Percentiles rank a stretch among this genome's conserved stretches.
phyloP scores from a whole-genome alignment of 202 grass and related monocot genomes.

The Brachypodium distachyon region DNA sequence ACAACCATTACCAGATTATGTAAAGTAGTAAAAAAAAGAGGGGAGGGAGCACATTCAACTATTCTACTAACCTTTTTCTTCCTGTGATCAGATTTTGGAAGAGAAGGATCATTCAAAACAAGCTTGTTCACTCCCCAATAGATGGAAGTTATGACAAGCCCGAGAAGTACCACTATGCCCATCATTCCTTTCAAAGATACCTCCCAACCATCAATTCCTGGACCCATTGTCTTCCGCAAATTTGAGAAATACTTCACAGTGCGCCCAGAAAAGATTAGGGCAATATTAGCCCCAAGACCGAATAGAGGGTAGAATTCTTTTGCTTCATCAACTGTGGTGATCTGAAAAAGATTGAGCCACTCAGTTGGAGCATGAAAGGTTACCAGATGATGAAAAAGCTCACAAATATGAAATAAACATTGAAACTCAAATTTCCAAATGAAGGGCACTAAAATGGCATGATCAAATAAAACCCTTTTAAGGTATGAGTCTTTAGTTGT shows the following conservation, averaged over 20 bases:
- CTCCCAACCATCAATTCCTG: slow-evolving; percentile 79
- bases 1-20: neutral
- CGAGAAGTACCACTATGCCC: slow-evolving; percentile 82
- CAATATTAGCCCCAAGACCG: slow-evolving; percentile 80
- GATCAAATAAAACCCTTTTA: neutral
- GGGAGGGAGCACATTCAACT: neutral
- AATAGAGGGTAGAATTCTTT: slow-evolving; percentile 88
- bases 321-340: slow-evolving; percentile 78
- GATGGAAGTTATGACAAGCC: slow-evolving; percentile 52
- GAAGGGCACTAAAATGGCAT: neutral
- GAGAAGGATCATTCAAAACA: slow-evolving; percentile 67
- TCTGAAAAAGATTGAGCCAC: slow-evolving; percentile 24
- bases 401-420: neutral
- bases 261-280: slow-evolving; percentile 81
- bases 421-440: neutral
- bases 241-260: slow-evolving; percentile 95
- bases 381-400: neutral
- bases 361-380: neutral
- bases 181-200: slow-evolving; percentile 94
- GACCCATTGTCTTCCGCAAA: slow-evolving; percentile 70
- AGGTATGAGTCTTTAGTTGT: neutral
- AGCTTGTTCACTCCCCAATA: slow-evolving; percentile 82
- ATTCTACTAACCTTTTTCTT: slow-evolving; percentile 60
- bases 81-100: slow-evolving; percentile 62
- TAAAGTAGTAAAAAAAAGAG: neutral